Evolutionary conservation across 495 filamentous ascomycete species (phyloP), one percentile per base, ranked within the genome.

Genomic region (Immersiella caudata): DNA sequence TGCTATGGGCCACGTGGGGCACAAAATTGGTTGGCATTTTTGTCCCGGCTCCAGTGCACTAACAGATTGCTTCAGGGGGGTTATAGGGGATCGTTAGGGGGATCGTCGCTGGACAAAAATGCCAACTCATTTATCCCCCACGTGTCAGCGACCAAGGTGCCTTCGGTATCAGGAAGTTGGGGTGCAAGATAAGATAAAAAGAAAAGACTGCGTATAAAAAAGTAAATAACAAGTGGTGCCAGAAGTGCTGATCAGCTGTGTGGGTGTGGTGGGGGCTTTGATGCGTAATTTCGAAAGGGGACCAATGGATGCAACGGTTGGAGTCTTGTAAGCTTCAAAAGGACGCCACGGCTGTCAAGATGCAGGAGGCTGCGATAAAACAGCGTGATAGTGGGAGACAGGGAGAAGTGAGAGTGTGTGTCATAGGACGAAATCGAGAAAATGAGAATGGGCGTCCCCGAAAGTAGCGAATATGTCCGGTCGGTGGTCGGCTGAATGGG

Each of bases 361-460:
- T 46, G 40, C 40, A 46, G 40, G 40, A 46, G 40, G 40, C 40
- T 46, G 40, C 40, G 40, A 46, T 46, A 46, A 46, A 46, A 46
- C 40, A 46, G 2, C 16, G 40, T 46, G 40, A 46, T 46, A 2
- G 40, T 46, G 40, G 40, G 11, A 46, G 14, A 12, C 40, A 46
- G 40, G 40, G 40, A 46, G 40, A 46, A 46, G 14, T 6, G 40
- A 46, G 40, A 14, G 40, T 46, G 40, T 46, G 40, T 18, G 6
- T 6, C 33, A 36, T 12, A 36, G 33, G 6, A 36, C 33, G 33
- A 36, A 36, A 36, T 6, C 12, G 33, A 36, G n/a, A n/a, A n/a
- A n/a, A n/a, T 33, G 29, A 33, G 29, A 14, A 14, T 46, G 40
- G 40, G 40, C 11, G 16, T 46, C 40, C 40, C 29, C 40, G 14